A percentile compares a stretch with the other conserved stretches of the same genome.
Conservation (phyloP, 257 asterid species). For the Coffea canephora region DNA sequence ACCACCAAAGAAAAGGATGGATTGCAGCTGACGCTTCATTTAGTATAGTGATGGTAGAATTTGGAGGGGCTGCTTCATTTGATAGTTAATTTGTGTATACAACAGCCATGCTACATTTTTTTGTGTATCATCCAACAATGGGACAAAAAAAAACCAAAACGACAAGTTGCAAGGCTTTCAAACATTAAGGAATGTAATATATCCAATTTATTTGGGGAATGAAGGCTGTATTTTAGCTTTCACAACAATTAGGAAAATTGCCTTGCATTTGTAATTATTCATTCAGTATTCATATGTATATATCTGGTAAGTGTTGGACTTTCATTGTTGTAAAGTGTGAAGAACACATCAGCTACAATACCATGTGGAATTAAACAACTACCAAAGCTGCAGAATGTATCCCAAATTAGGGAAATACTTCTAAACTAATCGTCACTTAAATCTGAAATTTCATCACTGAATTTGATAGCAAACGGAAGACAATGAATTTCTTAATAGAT, state of each 20-base stretch:
- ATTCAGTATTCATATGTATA: not conserved
- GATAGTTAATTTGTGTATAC: not conserved
- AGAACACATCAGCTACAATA: not conserved
- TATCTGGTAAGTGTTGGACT: not conserved
- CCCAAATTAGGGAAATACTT: not conserved
- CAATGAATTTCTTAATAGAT: not conserved
- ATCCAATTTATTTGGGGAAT: not conserved
- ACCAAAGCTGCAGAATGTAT: not conserved
- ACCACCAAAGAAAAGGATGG: too few species aligned
- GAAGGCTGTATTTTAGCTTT: too few species aligned
- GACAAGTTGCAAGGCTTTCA: too few species aligned
- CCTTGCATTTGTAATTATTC: not conserved
- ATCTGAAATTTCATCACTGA: not conserved
- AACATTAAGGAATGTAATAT: not conserved
- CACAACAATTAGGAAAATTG: too few species aligned
- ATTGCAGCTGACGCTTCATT: not conserved
- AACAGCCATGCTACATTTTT: not conserved
- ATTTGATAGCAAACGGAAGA: too few species aligned
- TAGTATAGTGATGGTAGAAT: too few species aligned
- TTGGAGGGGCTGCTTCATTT: not conserved
- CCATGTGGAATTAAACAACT: not conserved
- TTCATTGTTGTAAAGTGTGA: not conserved
- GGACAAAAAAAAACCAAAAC: too few species aligned
- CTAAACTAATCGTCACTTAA: not conserved
- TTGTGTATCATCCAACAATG: not conserved